phyloP scores from a whole-genome alignment of 2,329 filamentous ascomycete genomes.

The Shiraia sp. region DNA sequence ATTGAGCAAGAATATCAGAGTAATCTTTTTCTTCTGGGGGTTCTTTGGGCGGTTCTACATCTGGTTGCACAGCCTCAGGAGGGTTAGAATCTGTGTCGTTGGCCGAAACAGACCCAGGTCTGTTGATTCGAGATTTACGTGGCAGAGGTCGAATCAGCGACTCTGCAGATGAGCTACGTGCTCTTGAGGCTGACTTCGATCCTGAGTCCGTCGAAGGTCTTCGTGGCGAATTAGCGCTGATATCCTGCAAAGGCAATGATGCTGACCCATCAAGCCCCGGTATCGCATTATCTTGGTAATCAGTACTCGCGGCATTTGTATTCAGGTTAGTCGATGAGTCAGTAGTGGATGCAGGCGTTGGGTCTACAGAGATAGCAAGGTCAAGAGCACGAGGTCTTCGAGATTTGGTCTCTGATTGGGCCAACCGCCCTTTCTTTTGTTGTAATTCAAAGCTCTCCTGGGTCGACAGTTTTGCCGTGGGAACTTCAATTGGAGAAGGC shows the following conservation, averaged over 20 bases:
- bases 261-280: constrained; percentile 24
- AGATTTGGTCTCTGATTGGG: constrained; percentile 18
- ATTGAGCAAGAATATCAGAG: constrained; percentile 33
- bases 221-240: constrained; percentile 35
- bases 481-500: constrained; percentile 17
- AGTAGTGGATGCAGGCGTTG: constrained; percentile 23
- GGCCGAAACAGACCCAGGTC: constrained; percentile 12
- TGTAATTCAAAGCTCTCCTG: constrained; percentile 24
- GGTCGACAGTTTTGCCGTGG: constrained; percentile 25
- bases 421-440: constrained; percentile 21
- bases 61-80: constrained; percentile 18
- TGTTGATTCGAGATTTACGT: constrained; percentile 3
- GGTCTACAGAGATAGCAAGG: constrained; percentile 25
- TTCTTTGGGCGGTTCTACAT: constrained; percentile 8
- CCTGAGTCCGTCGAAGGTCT: constrained; percentile 34
- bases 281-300: constrained; percentile 14
- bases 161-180: constrained; percentile 25
- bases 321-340: constrained; percentile 16
- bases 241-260: constrained; percentile 34
- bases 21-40: constrained; percentile 33
- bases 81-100: constrained; percentile 28
- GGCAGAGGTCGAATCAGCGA: constrained; percentile 18
- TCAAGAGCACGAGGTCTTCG: constrained; percentile 26
- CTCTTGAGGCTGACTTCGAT: constrained; percentile 18
- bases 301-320: constrained; percentile 9